phyloP scores from a whole-genome alignment of 2,329 filamentous ascomycete species.

The Aureobasidium musti region DNA sequence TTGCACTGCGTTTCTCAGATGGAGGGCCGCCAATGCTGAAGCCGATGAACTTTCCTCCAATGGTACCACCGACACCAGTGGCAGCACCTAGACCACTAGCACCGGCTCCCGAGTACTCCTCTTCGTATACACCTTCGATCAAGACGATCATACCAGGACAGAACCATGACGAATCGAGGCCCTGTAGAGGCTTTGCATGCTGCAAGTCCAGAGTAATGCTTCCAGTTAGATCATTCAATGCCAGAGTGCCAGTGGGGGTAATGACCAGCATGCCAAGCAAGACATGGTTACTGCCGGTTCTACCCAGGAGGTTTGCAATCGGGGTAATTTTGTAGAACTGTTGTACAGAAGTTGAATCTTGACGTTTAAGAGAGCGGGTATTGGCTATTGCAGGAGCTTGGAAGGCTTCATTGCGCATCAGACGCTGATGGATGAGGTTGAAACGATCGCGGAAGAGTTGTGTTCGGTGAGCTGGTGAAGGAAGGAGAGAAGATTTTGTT shows the following conservation, averaged over 20 bases:
- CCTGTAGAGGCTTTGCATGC: constrained; percentile 76
- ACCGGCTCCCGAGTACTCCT: constrained; percentile 73
- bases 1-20: constrained; percentile 78
- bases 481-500: constrained; percentile 56
- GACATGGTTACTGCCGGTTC: constrained; percentile 81
- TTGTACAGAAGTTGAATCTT: constrained; percentile 58
- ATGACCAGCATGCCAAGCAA: constrained; percentile 80
- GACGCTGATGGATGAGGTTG: constrained; percentile 85
- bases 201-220: constrained; percentile 82
- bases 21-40: constrained; percentile 92
- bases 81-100: constrained; percentile 63
- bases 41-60: constrained; percentile 88
- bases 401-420: constrained; percentile 91
- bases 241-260: constrained; percentile 77
- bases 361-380: constrained; percentile 57
- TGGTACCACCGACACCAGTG: constrained; percentile 81
- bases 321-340: constrained; percentile 86
- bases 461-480: constrained; percentile 78
- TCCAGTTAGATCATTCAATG: constrained; percentile 83
- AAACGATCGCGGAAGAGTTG: constrained; percentile 85
- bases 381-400: constrained; percentile 67
- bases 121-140: constrained; percentile 94
- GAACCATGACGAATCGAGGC: constrained; percentile 80
- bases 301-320: constrained; percentile 72
- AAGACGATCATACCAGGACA: constrained; percentile 94